Base-by-base conservation (phyloP, 768 basidiomycete genomes). In the Hemileccinum impolitum region DNA sequence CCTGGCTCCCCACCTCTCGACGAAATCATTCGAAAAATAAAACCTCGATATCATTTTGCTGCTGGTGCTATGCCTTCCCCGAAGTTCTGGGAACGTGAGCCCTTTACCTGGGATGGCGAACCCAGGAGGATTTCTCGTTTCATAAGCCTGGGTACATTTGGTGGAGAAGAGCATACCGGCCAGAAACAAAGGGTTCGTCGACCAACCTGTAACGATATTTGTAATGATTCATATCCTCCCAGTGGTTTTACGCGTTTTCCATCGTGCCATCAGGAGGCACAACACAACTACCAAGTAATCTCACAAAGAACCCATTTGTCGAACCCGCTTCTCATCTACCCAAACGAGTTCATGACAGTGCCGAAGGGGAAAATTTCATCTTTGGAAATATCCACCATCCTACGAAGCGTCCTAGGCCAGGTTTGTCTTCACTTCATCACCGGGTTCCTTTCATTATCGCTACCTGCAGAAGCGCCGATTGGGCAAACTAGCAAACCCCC, bases 171-270 rank as follows among this genome's bases (percentile, higher is more conserved):
- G 49, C 63, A 75, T 10, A 60, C 72, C 1, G 68, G 75, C 8
- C 94, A 92, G 72, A 95, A 94, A 67, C 88, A 87, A 59, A 77
- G 94, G 58, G 94, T 95, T 57, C 40, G 85, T 75, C 11, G 4
- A 43, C 10, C 31, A 23, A n/a, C 19, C 39, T 11, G 42, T 39
- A 46, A 37, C 23, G 50, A 31, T 40, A 25, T 43, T 15, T 54
- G 35, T 39, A 12, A 45, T 43, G 42, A 40, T 48, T 48, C 35
- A 55, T 53, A 44, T 32, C 39, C 47, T 9, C 4, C 15, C 57
- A 97, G 94, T 97, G 92, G 87, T 97, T 96, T 71, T 99, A 99
- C 70, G 96, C 96, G 2, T 98, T 97, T 68, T 84, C 81, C 21
- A 88, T 99, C 44, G 69, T 80, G 0, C 82, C 90, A 3, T 73